Conservation (phyloP, 371 early-diverging fungal genomes). For the Gilbertella persicaria region DNA sequence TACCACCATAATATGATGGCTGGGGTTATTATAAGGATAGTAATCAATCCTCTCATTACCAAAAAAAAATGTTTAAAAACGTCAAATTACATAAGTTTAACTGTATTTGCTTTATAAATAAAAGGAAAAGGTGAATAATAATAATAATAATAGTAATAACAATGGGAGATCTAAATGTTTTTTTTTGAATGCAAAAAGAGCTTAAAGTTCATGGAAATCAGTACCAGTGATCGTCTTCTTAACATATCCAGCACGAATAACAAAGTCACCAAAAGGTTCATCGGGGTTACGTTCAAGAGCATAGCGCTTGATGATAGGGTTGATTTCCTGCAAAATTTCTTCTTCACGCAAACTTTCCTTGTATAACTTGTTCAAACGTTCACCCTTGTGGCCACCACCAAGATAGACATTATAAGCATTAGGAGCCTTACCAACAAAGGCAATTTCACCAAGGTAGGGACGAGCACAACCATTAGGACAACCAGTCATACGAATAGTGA, state of each 20-base stretch:
- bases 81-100: too few relatives aligned
- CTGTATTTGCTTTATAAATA: too few relatives aligned
- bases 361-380: conserved; percentile 87
- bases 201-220: conserved; percentile 70
- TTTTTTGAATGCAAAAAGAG: conserved; percentile 12
- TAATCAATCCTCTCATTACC: too few relatives aligned
- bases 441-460: conserved; percentile 92
- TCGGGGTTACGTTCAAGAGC: conserved; percentile 69
- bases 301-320: conserved; percentile 81
- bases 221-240: conserved; percentile 78
- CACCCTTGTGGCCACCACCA: conserved; percentile 88
- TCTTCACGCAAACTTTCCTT: conserved; percentile 85
- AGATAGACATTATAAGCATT: conserved; percentile 92
- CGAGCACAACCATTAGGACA: conserved; percentile 96
- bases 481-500: conserved; percentile 95
- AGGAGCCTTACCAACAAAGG: conserved; percentile 93
- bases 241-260: conserved; percentile 84
- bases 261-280: conserved; percentile 94
- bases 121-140: background rate
- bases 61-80: too few relatives aligned
- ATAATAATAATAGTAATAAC: background rate
- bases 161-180: background rate
- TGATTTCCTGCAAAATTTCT: conserved; percentile 77
- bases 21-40: too few relatives aligned
- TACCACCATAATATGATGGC: too few relatives aligned